These are phyloP conservation scores for Aspergillus pseudoglaucus DNA, from an alignment of 2,329 filamentous ascomycete species.

Conservation along the genomic window DNA sequence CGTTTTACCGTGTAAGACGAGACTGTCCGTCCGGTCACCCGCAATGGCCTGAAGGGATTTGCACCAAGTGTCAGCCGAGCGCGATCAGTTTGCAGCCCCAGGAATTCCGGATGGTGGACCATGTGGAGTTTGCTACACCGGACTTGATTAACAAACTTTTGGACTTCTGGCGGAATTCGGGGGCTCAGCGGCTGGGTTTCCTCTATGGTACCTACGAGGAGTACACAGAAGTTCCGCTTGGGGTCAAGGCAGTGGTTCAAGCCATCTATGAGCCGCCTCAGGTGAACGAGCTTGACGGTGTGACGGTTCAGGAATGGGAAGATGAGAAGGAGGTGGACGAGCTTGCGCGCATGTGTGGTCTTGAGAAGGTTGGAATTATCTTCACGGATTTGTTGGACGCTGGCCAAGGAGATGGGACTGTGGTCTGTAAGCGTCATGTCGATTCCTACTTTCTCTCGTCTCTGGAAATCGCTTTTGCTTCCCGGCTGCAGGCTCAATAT, in stretches of 20 bases:
- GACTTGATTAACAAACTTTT: conserved; percentile 82
- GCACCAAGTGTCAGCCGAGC: conserved; percentile 95
- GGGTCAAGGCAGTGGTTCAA: conserved; percentile 91
- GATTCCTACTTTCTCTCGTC: conserved; percentile 94
- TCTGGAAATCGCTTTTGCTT: conserved; percentile 82
- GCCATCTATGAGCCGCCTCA: conserved; percentile 97
- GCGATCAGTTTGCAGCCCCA: conserved; percentile 94
- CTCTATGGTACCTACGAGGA: conserved; percentile 86
- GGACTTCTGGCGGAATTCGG: conserved; percentile 83
- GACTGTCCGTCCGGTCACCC: conserved; percentile 92
- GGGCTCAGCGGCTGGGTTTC: conserved; percentile 77
- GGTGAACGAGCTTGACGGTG: conserved; percentile 77
- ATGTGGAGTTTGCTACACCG: conserved; percentile 88
- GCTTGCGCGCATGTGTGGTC: conserved; percentile 72
- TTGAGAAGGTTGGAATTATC: conserved; percentile 85
- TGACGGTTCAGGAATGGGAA: conserved; percentile 77
- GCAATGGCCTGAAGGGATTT: conserved; percentile 92
- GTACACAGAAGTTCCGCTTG: conserved; percentile 86
- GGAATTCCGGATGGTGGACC: conserved; percentile 92
- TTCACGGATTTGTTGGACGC: conserved; percentile 88
- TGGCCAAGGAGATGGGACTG: conserved; percentile 72
- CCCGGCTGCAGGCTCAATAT: conserved; percentile 78
- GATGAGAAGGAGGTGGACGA: conserved; percentile 76
- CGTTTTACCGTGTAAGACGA: conserved; percentile 80
- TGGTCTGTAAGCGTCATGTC: conserved; percentile 89